Percentiles rank a stretch among this genome's conserved stretches.
These are phyloP conservation scores for Boletus semigastroideus DNA, from an alignment of 1,284 basidiomycete species.

Conservation along the genomic window DNA sequence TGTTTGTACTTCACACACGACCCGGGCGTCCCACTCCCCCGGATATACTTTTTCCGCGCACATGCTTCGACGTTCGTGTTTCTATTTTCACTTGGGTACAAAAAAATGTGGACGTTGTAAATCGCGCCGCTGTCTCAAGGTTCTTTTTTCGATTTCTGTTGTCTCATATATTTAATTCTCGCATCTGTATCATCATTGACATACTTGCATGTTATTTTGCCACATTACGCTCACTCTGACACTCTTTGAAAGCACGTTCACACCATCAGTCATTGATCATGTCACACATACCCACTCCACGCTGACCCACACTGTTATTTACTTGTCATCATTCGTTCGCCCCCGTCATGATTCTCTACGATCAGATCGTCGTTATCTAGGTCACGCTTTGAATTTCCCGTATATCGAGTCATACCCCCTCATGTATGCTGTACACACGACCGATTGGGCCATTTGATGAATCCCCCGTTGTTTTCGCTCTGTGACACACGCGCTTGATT, in stretches of 20 bases:
- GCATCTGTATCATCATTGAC: constrained; percentile 27
- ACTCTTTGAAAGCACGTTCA: constrained; percentile 8
- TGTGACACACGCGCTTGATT: too few species aligned
- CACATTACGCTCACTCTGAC: constrained; percentile 7
- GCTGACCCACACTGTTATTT: background rate
- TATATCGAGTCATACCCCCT: background rate
- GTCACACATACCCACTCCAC: constrained; percentile 12
- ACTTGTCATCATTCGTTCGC: constrained; percentile 9
- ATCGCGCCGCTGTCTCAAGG: constrained; percentile 1
- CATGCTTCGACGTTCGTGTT: constrained; percentile 10
- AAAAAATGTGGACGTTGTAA: constrained; percentile 19
- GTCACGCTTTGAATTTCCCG: background rate
- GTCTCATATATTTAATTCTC: constrained; percentile 33
- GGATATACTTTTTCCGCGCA: constrained; percentile 5
- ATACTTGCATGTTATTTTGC: constrained; percentile 9
- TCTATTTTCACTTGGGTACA: constrained; percentile 3
- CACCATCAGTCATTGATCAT: constrained; percentile 5
- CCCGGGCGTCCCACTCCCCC: background rate
- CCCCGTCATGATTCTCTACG: too few species aligned
- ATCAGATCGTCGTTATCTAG: background rate
- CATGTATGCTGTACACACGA: background rate
- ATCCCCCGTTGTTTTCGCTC: background rate
- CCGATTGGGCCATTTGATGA: background rate
- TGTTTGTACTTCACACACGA: constrained; percentile 19
- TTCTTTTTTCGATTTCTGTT: background rate